phyloP scores from a whole-genome alignment of 2,329 filamentous ascomycete genomes.

The Conoideocrella luteorostrata region DNA sequence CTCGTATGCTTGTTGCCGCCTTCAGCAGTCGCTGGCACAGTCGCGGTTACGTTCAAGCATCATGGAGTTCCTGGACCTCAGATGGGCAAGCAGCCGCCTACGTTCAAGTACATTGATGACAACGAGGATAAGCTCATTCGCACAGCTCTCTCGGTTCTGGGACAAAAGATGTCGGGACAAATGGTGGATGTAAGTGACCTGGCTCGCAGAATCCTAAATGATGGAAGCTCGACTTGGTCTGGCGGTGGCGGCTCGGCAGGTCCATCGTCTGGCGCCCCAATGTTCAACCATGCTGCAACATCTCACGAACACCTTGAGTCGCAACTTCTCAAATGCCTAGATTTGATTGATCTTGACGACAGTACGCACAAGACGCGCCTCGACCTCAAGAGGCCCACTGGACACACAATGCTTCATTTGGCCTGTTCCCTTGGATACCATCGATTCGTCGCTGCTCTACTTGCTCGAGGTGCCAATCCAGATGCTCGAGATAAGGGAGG shows the following conservation, averaged over 20 bases:
- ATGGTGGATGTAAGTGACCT: conserved; percentile 56
- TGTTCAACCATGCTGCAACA: conserved; percentile 31
- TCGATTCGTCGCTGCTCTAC: conserved; percentile 67
- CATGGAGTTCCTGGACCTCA: conserved; percentile 35
- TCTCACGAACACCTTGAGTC: conserved; percentile 52
- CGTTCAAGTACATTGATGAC: conserved; percentile 70
- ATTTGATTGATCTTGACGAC: conserved; percentile 72
- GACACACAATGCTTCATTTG: conserved; percentile 76
- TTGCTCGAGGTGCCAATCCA: conserved; percentile 71
- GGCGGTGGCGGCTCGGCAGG: conserved; percentile 27
- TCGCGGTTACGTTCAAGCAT: conserved; percentile 64
- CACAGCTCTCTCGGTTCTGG: conserved; percentile 58
- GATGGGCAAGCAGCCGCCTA: conserved; percentile 35
- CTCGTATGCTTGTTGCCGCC: conserved; percentile 74
- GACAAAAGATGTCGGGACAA: conserved; percentile 57
- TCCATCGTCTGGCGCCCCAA: conserved; percentile 37
- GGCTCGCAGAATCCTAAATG: conserved; percentile 52
- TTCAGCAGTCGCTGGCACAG: conserved; percentile 57
- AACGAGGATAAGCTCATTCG: conserved; percentile 63
- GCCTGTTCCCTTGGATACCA: conserved; percentile 69
- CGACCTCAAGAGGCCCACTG: conserved; percentile 58
- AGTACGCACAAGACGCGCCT: conserved; percentile 60
- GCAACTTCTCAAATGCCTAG: conserved; percentile 66
- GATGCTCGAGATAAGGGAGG: conserved; percentile 71
- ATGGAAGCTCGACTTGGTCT: conserved; percentile 42